Evolutionary conservation across 2,329 filamentous ascomycete species (phyloP), one percentile per base, ranked within the genome.

Genomic region (Aspergillus tamarii): DNA sequence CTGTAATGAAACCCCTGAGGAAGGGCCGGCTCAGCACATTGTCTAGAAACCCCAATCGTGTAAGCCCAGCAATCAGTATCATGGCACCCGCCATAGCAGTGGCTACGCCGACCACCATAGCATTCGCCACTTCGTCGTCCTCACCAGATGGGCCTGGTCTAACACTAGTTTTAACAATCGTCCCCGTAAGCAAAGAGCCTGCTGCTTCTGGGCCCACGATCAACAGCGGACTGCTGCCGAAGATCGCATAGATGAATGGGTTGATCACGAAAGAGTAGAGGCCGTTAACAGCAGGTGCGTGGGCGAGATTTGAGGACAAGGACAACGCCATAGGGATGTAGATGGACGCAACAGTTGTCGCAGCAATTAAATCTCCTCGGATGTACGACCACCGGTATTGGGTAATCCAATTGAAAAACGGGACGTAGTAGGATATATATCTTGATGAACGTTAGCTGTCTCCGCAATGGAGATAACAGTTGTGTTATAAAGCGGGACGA

Each of bases 281-380:
- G 0, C 95, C 95, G 73, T 97, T 94, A 72, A 98, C 94, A 0
- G 95, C 91, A 10, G 94, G 93, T 1, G 97, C 88, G 75, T 98
- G 95, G 7, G 91, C 93, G 48, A 99, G 88, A 74, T 98, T 98
- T 46, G 92, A 89, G 61, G 95, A 93, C 67, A 96, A 90, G 0
- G 95, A 98, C 16, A 99, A 86, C 0, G 93, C 91, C 94, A 99
- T 97, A 58, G 95, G 95, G 43, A 99, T 91, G 77, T 99, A 99
- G 81, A 99, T 95, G 30, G 94, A 97, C n/a, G 94, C 92, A 82
- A 99, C 90, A n/a, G 95, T 98, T 66, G 98, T 77, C 56, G 94
- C 94, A 10, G 94, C 91, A 16, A 96, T 84, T 21, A 98, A 81
- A 77, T 99, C 95, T 55, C 95, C 95, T 70, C 90, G 88, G 55